A percentile compares a stretch with the other conserved stretches of the same genome.
phyloP scores from a whole-genome alignment of 2,329 filamentous ascomycete species.

The Periconia macrospinosa region DNA sequence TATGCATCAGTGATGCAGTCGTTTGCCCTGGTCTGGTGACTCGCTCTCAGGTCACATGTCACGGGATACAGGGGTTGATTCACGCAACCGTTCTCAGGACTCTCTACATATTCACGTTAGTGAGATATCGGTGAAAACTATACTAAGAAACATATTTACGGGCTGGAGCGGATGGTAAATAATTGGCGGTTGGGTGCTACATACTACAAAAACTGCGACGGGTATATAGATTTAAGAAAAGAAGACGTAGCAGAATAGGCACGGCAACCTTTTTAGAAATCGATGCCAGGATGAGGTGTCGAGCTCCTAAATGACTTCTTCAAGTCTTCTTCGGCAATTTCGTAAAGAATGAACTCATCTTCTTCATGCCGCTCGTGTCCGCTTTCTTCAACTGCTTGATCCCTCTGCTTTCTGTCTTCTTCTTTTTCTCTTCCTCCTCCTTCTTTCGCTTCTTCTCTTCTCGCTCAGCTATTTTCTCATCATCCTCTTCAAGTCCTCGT shows the following conservation, averaged over 20 bases:
- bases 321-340: conserved; percentile 54
- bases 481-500: conserved; percentile 58
- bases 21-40: no score
- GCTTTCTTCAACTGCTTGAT: conserved; percentile 86
- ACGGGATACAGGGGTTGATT: no score
- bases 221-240: background rate
- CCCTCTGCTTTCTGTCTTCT: conserved; percentile 75
- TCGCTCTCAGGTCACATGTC: no score
- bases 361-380: conserved; percentile 91
- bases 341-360: conserved; percentile 91
- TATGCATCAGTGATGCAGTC: no score
- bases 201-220: background rate
- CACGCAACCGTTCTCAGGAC: no score
- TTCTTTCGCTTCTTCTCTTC: conserved; percentile 82
- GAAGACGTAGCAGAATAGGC: background rate
- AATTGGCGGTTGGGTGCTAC: background rate
- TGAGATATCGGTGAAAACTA: no score
- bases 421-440: conserved; percentile 87
- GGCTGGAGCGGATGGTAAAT: no score
- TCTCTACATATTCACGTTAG: no score
- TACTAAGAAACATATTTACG: no score
- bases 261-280: background rate
- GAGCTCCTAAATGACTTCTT: background rate
- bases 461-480: conserved; percentile 63
- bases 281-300: no score